Percentiles rank a stretch among this genome's conserved stretches.
Conservation (phyloP, 1,284 basidiomycete genomes). For the Boletus sp. region DNA sequence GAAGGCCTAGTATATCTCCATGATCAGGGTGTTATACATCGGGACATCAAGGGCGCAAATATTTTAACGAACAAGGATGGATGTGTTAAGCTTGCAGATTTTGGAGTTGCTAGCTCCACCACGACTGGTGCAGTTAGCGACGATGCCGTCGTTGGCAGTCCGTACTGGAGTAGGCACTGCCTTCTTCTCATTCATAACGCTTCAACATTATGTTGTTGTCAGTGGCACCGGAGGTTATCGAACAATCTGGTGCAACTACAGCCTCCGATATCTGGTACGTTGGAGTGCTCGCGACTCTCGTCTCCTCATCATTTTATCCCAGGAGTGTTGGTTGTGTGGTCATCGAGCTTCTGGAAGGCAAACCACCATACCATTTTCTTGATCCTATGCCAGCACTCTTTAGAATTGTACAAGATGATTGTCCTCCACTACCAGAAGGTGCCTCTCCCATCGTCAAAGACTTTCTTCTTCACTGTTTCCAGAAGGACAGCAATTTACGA, state of each 20-base stretch:
- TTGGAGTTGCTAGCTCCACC: conserved; percentile 82
- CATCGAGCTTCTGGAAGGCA: conserved; percentile 93
- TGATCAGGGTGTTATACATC: conserved; percentile 95
- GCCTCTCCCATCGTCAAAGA: conserved; percentile 93
- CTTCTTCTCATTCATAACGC: conserved; percentile 17
- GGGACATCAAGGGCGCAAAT: conserved; percentile 98
- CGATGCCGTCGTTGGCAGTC: conserved; percentile 91
- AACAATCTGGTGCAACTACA: conserved; percentile 94
- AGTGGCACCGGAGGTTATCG: conserved; percentile 98
- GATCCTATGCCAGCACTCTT: conserved; percentile 98
- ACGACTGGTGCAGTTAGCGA: conserved; percentile 70
- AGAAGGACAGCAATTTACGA: conserved; percentile 93
- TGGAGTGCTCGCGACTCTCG: neutral
- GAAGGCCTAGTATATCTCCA: conserved; percentile 93
- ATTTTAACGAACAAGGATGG: conserved; percentile 98
- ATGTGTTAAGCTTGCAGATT: conserved; percentile 93
- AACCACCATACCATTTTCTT: conserved; percentile 92
- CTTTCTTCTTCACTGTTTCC: conserved; percentile 96
- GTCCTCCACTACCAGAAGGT: conserved; percentile 92
- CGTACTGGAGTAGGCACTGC: conserved; percentile 84
- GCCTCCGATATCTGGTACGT: conserved; percentile 93
- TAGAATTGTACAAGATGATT: conserved; percentile 96
- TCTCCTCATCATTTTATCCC: conserved; percentile 14
- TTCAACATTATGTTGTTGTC: conserved; percentile 19
- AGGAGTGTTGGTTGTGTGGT: conserved; percentile 95